Evolutionary conservation across 371 early-diverging fungal genomes (phyloP).

Genomic region (Rhizopus stolonifer): DNA sequence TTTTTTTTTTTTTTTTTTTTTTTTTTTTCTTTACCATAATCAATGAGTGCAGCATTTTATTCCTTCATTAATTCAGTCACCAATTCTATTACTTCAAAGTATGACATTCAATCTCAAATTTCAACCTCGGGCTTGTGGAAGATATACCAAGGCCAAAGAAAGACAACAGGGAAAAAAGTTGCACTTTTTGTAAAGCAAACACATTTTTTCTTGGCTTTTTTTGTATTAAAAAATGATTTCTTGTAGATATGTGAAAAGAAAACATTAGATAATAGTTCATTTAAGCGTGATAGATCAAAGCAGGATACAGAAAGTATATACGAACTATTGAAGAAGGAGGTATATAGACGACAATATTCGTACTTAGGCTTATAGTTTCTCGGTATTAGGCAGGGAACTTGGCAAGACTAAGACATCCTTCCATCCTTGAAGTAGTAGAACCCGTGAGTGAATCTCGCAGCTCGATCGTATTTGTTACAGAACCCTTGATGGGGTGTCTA

Average conservation of each 20-base stretch:
- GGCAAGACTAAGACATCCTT: constrained; percentile 81
- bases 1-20: neutral
- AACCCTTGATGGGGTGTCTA: constrained; percentile 69
- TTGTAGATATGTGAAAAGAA: constrained; percentile 73
- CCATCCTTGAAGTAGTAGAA: constrained; percentile 80
- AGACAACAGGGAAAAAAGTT: constrained; percentile 60
- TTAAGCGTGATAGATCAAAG: constrained; percentile 48
- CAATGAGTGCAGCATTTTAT: constrained; percentile 52
- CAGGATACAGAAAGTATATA: constrained; percentile 58
- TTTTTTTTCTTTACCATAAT: neutral
- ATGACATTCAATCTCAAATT: constrained; percentile 55
- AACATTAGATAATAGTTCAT: constrained; percentile 50
- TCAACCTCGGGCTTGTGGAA: constrained; percentile 67
- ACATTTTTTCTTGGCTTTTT: constrained; percentile 1
- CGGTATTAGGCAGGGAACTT: constrained; percentile 65
- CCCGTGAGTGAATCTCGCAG: constrained; percentile 76
- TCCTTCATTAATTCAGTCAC: constrained; percentile 52
- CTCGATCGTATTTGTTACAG: constrained; percentile 79
- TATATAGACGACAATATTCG: constrained; percentile 2
- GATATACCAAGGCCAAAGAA: constrained; percentile 59
- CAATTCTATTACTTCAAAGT: constrained; percentile 46
- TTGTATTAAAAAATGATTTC: neutral
- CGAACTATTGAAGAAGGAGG: constrained; percentile 68
- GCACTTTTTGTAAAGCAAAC: constrained; percentile 59
- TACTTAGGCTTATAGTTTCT: neutral